These are phyloP conservation scores for Pyricularia grisea DNA, from an alignment of 2,329 filamentous ascomycete genomes.

Conservation along the genomic window DNA sequence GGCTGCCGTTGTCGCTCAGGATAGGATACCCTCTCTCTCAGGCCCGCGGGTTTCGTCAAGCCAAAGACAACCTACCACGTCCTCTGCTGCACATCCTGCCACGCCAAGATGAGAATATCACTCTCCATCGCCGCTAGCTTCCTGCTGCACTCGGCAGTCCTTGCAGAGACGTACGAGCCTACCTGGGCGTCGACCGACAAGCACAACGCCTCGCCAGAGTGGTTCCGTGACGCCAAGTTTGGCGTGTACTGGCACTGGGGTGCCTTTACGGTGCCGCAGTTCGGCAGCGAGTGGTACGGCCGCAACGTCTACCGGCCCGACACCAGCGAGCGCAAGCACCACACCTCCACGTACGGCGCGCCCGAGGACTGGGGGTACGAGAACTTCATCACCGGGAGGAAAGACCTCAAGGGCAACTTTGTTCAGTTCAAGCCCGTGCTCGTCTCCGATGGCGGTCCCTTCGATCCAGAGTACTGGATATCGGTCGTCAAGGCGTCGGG, in stretches of 20 bases:
- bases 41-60: not conserved
- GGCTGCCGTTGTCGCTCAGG: not conserved
- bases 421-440: constrained; percentile 5
- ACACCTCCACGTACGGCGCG: not conserved
- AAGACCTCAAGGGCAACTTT: constrained; percentile 24
- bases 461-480: constrained; percentile 19
- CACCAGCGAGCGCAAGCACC: not conserved
- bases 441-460: constrained; percentile 4
- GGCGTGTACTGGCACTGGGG: constrained; percentile 56
- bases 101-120: not conserved
- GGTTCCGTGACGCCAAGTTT: constrained; percentile 46
- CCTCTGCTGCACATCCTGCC: not conserved
- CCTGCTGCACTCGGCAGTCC: not conserved
- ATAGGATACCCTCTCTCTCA: not conserved
- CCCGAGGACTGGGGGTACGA: constrained; percentile 3
- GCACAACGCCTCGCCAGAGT: constrained; percentile 33
- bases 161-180: not conserved
- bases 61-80: not conserved
- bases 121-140: not conserved
- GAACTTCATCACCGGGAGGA: constrained; percentile 4
- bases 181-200: constrained; percentile 19
- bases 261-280: constrained; percentile 43
- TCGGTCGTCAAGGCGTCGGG: constrained; percentile 26
- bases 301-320: constrained; percentile 23
- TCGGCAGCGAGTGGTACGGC: constrained; percentile 45